These are phyloP conservation scores for Capsicum pubescens DNA, from an alignment of 257 asterid species.

Conservation along the genomic window DNA sequence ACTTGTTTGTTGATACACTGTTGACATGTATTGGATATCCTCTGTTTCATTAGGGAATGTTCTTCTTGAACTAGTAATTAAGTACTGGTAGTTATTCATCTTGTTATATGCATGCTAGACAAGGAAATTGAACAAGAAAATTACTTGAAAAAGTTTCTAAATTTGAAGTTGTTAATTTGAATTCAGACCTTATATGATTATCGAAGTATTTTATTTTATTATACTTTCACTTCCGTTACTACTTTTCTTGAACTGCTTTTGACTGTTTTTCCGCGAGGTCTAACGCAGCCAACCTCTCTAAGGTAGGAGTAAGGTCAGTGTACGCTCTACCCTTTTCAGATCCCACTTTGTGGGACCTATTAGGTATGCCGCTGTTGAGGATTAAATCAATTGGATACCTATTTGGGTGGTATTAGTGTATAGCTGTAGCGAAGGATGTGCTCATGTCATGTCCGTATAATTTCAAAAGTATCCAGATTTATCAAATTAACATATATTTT, in stretches of 20 bases:
- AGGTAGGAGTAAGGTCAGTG: too few species aligned
- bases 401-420: neutral
- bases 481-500: too few species aligned
- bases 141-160: neutral
- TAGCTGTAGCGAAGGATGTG: neutral
- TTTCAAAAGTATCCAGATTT: neutral
- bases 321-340: too few species aligned
- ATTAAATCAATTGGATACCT: neutral
- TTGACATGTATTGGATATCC: neutral
- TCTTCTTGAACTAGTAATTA: neutral
- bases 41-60: neutral
- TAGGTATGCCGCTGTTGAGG: neutral
- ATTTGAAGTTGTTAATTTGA: neutral
- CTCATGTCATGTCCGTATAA: neutral
- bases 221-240: too few species aligned
- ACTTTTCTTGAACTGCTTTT: too few species aligned
- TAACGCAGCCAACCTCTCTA: too few species aligned
- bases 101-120: neutral
- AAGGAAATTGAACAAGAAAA: constrained; percentile 1
- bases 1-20: constrained; percentile 4
- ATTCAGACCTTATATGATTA: too few species aligned
- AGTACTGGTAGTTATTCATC: neutral
- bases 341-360: too few species aligned
- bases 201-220: too few species aligned
- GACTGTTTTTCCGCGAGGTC: too few species aligned